phyloP scores from a whole-genome alignment of 2,329 filamentous ascomycete species.

The Fusarium sp. region DNA sequence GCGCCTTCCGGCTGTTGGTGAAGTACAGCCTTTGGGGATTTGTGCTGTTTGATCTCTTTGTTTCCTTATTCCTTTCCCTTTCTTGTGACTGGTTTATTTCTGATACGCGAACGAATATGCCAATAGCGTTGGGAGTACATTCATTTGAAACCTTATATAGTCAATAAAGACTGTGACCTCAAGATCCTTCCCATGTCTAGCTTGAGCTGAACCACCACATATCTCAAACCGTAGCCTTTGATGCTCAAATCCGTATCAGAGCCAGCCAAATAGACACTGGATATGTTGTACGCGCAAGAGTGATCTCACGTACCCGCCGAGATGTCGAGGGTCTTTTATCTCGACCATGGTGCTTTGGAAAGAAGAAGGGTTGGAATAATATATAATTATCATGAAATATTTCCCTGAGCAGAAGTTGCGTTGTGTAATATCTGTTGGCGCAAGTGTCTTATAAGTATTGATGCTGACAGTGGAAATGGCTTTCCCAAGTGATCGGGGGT shows the following conservation, averaged over 20 bases:
- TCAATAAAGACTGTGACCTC: background rate
- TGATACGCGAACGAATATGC: background rate
- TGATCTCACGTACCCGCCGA: too few relatives aligned
- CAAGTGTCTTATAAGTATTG: background rate
- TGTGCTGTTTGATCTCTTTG: background rate
- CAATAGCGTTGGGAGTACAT: background rate
- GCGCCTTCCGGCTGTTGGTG: too few relatives aligned
- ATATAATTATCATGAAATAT: background rate
- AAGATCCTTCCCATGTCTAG: background rate
- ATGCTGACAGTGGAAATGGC: background rate
- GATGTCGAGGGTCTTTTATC: fast-evolving
- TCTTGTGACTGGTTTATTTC: background rate
- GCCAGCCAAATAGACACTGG: background rate
- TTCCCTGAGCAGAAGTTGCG: background rate
- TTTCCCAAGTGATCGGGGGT: background rate
- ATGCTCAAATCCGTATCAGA: too few relatives aligned
- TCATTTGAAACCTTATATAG: background rate
- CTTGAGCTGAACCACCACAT: too few relatives aligned
- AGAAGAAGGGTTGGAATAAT: too few relatives aligned
- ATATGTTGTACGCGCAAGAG: background rate
- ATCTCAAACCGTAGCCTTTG: too few relatives aligned
- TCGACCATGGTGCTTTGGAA: background rate
- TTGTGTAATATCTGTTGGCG: background rate
- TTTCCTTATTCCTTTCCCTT: background rate
- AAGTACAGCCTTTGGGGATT: too few relatives aligned